Percentiles rank a stretch among this genome's conserved stretches.
phyloP scores from a whole-genome alignment of 2,329 filamentous ascomycete genomes.

The Penicillium sp. region DNA sequence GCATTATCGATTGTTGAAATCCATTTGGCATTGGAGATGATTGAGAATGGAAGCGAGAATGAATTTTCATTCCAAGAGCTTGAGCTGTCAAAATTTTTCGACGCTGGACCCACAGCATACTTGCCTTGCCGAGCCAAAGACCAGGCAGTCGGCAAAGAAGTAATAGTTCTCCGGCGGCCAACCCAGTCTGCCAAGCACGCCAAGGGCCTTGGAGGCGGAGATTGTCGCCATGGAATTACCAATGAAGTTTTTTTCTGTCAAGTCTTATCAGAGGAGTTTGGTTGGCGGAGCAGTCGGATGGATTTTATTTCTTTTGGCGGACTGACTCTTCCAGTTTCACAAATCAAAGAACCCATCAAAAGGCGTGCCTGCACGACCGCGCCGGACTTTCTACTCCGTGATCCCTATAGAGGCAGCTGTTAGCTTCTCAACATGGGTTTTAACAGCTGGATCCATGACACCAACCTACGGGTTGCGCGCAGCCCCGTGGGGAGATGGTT shows the following conservation, averaged over 20 bases:
- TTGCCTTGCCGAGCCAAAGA: background rate
- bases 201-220: constrained; percentile 1
- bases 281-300: background rate
- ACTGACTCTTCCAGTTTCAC: background rate
- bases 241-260: background rate
- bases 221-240: background rate
- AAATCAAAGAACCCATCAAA: no score
- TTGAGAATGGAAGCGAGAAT: background rate
- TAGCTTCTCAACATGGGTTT: constrained; percentile 12
- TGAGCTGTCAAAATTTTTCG: background rate
- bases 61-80: background rate
- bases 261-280: background rate
- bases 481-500: constrained; percentile 72
- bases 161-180: background rate
- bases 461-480: constrained; percentile 55
- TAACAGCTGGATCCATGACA: constrained; percentile 24
- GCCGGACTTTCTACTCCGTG: background rate
- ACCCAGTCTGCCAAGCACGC: background rate
- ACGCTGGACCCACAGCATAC: background rate
- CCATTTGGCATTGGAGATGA: background rate
- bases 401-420: background rate
- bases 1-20: background rate
- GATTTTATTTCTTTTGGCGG: background rate
- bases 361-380: background rate
- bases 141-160: background rate